Base-by-base conservation (phyloP, 768 basidiomycete species). In the Lactarius quietus region DNA sequence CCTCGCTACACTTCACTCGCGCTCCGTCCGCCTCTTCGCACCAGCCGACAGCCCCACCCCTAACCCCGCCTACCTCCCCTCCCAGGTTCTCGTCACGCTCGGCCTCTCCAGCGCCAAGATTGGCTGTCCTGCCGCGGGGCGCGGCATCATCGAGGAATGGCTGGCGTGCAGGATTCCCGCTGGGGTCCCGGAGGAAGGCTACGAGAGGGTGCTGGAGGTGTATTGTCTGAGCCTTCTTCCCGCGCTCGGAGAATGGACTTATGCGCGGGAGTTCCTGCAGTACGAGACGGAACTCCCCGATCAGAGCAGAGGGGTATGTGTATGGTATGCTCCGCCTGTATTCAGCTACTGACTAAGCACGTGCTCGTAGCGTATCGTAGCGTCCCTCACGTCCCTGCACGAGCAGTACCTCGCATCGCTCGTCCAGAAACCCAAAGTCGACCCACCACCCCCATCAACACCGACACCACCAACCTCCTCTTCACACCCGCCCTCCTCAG, bases 91-190 rank as follows among this genome's bases (percentile, higher is more conserved):
- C 43, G 78, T 86, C 51, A 89, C 92, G 0, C 81, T 92, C 28
- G 81, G 86, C 6, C 83, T 89, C 61, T 84, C 88, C 35, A 86
- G 86, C 69, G 77, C 92, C 39, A 91, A 89, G 70, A 74, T 88
- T 3, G 83, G 84, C 36, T 84, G 82, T 56, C 81, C 85, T 1
- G 83, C 83, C 31, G 76, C 85, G 14, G 90, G 86, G 0, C 78
- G 88, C 26, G 78, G 79, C 26, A 84, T 93, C 57, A 82, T 86
- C 23, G 92, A 94, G 72, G 86, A 92, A 48, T 94, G 92, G 92
- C 77, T 94, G 28, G 84, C 87, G 3, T 79, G 79, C 45, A 77
- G 88, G 43, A 81, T 81, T 23, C 79, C 80, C 36, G 74, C 51
- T 65, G 61, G 39, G 36, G 66, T 26, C 58, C 54, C 67, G 7